A percentile compares a stretch with the other conserved stretches of the same genome.
phyloP scores from a whole-genome alignment of 2,329 filamentous ascomycete genomes.

The Claviceps paspali region DNA sequence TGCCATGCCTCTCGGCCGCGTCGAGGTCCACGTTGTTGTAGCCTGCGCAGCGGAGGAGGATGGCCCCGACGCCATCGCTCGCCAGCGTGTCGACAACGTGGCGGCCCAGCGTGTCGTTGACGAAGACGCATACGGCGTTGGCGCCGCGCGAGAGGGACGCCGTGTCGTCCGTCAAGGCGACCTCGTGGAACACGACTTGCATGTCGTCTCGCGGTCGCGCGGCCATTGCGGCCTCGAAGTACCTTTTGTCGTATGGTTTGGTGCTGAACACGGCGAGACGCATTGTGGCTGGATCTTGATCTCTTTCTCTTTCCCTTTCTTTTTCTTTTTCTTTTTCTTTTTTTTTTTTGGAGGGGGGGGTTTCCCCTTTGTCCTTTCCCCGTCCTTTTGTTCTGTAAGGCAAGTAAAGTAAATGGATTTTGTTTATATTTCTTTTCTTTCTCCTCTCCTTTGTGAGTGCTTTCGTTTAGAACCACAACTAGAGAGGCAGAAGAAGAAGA shows the following conservation, averaged over 20 bases:
- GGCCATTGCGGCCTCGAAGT: conserved; percentile 29
- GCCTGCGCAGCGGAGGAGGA: conserved; percentile 52
- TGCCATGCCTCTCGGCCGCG: conserved; percentile 34
- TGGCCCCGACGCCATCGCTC: conserved; percentile 34
- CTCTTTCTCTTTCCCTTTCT: no score
- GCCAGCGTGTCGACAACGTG: conserved; percentile 36
- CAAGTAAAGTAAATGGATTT: no score
- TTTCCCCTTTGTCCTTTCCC: no score
- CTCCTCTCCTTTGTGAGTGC: no score
- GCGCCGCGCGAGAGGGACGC: conserved; percentile 35
- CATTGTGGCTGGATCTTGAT: no score
- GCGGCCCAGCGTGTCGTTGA: conserved; percentile 44
- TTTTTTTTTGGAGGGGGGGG: no score
- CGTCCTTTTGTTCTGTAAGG: no score
- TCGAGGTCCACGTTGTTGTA: conserved; percentile 52
- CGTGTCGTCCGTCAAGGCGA: conserved; percentile 39
- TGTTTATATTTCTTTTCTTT: no score
- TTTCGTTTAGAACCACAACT: no score
- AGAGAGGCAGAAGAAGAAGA: no score
- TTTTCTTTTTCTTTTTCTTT: not conserved
- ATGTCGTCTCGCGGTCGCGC: conserved; percentile 16
- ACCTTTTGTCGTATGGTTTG: conserved; percentile 46
- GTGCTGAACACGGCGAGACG: conserved; percentile 49
- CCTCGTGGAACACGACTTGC: conserved; percentile 42
- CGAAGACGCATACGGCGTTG: conserved; percentile 50